A percentile compares a stretch with the other conserved stretches of the same genome.
Evolutionary conservation across 106 monocot species (phyloP).

Genomic region (Ottelia alismoides): DNA sequence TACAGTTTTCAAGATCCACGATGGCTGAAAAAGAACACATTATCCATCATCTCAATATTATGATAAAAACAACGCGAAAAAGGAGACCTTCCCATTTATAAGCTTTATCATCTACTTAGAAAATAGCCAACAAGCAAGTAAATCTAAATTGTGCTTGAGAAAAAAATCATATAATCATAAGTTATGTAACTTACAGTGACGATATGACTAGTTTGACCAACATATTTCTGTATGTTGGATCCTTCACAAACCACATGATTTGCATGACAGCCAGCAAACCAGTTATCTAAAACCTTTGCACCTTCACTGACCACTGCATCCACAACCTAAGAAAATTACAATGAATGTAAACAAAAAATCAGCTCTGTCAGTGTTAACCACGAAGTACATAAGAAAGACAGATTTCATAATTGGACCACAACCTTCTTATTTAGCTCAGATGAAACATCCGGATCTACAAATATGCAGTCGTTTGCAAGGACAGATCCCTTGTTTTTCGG

Average conservation of each 20-base stretch:
- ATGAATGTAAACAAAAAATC: too few relatives aligned
- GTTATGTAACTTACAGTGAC: conserved; percentile 58
- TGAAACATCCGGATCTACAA: conserved; percentile 67
- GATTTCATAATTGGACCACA: background rate
- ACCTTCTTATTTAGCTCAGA: conserved; percentile 83
- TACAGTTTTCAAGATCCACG: too few relatives aligned
- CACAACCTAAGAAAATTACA: conserved; percentile 38
- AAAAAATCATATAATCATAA: too few relatives aligned
- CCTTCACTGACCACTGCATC: conserved; percentile 58
- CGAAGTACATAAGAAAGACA: too few relatives aligned
- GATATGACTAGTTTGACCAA: conserved; percentile 53
- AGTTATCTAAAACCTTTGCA: conserved; percentile 56
- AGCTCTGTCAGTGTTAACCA: too few relatives aligned
- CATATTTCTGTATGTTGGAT: conserved; percentile 49
- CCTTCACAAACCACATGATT: conserved; percentile 89
- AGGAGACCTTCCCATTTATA: too few relatives aligned
- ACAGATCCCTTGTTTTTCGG: conserved; percentile 13
- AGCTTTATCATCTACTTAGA: too few relatives aligned
- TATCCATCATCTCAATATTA: too few relatives aligned
- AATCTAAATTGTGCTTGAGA: too few relatives aligned
- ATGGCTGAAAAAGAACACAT: too few relatives aligned
- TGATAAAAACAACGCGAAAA: too few relatives aligned
- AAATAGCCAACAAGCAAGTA: too few relatives aligned
- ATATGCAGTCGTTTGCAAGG: conserved; percentile 45
- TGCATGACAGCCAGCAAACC: conserved; percentile 89